Base-by-base conservation (phyloP, 139 green algal species). In the Marvania coccoides region DNA sequence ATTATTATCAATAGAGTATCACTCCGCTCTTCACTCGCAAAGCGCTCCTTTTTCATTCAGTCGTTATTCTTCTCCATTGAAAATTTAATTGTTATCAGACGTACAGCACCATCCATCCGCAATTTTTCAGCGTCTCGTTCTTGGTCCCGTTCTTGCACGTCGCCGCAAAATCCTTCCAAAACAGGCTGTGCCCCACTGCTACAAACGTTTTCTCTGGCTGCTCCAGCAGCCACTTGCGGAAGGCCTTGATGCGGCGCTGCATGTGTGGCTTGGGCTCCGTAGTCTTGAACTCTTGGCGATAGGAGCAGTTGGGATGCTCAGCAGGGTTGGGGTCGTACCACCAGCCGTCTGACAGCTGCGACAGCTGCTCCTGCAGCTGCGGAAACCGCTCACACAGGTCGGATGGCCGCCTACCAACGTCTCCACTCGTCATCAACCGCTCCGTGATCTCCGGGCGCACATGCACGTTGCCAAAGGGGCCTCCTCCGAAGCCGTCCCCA, bases 101-200 rank as follows among this genome's bases (percentile, higher is more conserved):
- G 54, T 73, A 46, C 4, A 73, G 35, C 9, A 61, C 61, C 39
- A 66, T 47, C 35, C 88, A 28, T 67, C 88, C 83, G 55, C 85
- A 90, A 54, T 92, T 92, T 12, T 47, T 59, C 47, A 91, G 51
- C 28, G 58, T 47, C 10, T 51, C 13, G 28, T 62, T 42, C 35
- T 70, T 77, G 19, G 33, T 31, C 30, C 70, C 70, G 23, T 38
- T 35, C 58, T 40, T 24, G 54, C 28, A 46, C 30, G 15, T 57
- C 71, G 39, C 75, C 64, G 36, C 58, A 45, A 90, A 81, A 47
- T 79, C 63, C 60, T 78, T 76, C 63, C 76, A 88, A 56, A 87
- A 86, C 12, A 47, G 73, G 70, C 61, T 77, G 76, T 92, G 86
- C 9, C 86, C 86, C 55, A 89, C 78, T 0, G 78, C 80, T 29